These are phyloP conservation scores for Populus alba DNA, from an alignment of 345 rosid species.

Conservation along the genomic window DNA sequence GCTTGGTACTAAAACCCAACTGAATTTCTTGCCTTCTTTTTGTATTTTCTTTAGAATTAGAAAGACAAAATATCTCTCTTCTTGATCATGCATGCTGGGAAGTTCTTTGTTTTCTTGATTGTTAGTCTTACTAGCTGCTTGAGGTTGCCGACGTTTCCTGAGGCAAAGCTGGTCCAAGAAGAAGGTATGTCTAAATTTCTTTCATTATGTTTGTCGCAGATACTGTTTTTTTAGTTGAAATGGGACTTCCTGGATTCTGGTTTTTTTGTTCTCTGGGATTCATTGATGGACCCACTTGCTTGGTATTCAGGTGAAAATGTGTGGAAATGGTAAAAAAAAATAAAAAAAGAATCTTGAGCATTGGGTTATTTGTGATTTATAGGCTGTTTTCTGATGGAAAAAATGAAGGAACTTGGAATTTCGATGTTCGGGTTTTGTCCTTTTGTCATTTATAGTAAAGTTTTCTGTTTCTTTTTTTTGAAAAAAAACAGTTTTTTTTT, in stretches of 20 bases:
- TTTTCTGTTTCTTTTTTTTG: not conserved
- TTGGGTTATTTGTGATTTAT: not conserved
- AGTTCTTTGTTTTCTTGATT: slow-evolving; percentile 31
- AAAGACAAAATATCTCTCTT: not conserved
- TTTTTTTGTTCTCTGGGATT: not conserved
- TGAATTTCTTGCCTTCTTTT: not conserved
- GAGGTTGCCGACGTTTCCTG: slow-evolving; percentile 30
- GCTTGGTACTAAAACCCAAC: not conserved
- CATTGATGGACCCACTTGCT: not conserved
- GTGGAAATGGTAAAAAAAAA: not conserved
- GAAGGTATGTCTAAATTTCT: slow-evolving; percentile 46
- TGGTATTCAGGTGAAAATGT: not conserved
- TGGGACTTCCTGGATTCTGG: not conserved
- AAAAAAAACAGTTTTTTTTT: not conserved
- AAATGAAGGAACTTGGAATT: not conserved
- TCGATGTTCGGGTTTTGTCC: not conserved
- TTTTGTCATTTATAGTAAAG: not conserved
- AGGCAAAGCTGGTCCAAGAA: slow-evolving; percentile 46
- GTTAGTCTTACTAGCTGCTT: slow-evolving; percentile 40
- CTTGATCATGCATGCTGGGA: slow-evolving; percentile 33
- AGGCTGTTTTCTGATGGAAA: not conserved
- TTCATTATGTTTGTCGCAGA: not conserved
- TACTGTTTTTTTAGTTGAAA: not conserved
- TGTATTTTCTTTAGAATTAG: not conserved
- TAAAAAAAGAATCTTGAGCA: not conserved